Conservation (phyloP, 805 yeast genomes). For the Zygoascus bituminiphila region DNA sequence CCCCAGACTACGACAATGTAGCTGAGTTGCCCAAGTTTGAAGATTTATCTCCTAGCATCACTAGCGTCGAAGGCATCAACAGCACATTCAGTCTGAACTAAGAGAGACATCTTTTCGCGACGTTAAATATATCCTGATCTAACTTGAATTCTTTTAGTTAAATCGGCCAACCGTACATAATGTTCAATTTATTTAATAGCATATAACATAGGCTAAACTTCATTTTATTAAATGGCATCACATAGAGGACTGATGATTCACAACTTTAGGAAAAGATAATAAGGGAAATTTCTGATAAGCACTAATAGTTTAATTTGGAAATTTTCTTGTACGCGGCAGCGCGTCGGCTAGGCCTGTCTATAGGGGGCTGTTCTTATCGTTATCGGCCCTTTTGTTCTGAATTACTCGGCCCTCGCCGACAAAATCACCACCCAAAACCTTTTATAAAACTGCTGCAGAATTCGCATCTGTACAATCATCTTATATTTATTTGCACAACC, state of each 20-base stretch:
- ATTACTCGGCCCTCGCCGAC: neutral
- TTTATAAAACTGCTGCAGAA: neutral
- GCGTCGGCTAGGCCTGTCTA: no score
- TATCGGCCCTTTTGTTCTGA: neutral
- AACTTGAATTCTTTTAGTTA: no score
- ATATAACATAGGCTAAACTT: neutral
- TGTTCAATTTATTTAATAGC: neutral
- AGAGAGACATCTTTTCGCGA: no score
- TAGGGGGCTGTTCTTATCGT: neutral
- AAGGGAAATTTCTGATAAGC: no score
- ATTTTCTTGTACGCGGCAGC: no score
- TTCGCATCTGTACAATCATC: neutral
- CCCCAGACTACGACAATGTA: conserved; percentile 61
- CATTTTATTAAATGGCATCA: no score
- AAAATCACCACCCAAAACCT: neutral
- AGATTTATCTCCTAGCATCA: conserved; percentile 11
- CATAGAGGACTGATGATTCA: no score
- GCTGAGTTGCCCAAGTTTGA: conserved; percentile 18
- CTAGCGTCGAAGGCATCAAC: conserved; percentile 16
- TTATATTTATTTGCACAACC: neutral
- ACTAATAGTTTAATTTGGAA: no score
- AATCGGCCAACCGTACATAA: no score
- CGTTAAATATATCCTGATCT: no score
- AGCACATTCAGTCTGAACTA: neutral
- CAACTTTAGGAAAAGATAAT: no score